Evolutionary conservation across 2,329 filamentous ascomycete species (phyloP).

Genomic region (Mycosphaerella arachidis): DNA sequence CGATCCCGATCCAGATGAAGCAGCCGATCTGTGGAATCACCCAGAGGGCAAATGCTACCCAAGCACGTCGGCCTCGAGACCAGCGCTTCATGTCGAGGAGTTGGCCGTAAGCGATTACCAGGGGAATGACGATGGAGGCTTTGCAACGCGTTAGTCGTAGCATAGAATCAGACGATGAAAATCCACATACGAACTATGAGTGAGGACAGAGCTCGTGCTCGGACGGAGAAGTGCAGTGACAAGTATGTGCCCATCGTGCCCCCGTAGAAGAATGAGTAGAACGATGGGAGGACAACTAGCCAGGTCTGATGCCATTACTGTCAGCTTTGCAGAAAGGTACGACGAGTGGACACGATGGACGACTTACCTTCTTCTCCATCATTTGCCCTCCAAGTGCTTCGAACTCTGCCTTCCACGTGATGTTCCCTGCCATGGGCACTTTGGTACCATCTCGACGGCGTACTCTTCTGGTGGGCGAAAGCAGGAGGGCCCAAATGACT

Average conservation of each 20-base stretch:
- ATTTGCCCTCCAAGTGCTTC: slow-evolving; percentile 21
- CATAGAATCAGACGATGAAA: background rate
- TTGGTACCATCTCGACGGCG: slow-evolving; percentile 24
- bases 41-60: slow-evolving; percentile 30
- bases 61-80: slow-evolving; percentile 29
- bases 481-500: slow-evolving; percentile 30
- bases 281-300: slow-evolving; percentile 35
- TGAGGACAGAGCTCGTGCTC: slow-evolving; percentile 32
- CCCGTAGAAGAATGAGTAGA: slow-evolving; percentile 40
- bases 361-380: slow-evolving; percentile 26
- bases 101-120: slow-evolving; percentile 21
- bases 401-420: slow-evolving; percentile 24
- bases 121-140: slow-evolving; percentile 22
- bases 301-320: slow-evolving; percentile 21
- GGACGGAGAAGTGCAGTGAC: slow-evolving; percentile 33
- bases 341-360: background rate
- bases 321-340: background rate
- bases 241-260: slow-evolving; percentile 37
- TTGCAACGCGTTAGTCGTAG: background rate
- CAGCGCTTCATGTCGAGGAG: slow-evolving; percentile 29
- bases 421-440: slow-evolving; percentile 20
- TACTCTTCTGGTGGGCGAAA: slow-evolving; percentile 26
- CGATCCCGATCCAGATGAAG: slow-evolving; percentile 33
- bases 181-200: slow-evolving; percentile 29
- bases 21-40: slow-evolving; percentile 28